phyloP scores from a whole-genome alignment of 306 rosid genomes.

The Castanea sativa region DNA sequence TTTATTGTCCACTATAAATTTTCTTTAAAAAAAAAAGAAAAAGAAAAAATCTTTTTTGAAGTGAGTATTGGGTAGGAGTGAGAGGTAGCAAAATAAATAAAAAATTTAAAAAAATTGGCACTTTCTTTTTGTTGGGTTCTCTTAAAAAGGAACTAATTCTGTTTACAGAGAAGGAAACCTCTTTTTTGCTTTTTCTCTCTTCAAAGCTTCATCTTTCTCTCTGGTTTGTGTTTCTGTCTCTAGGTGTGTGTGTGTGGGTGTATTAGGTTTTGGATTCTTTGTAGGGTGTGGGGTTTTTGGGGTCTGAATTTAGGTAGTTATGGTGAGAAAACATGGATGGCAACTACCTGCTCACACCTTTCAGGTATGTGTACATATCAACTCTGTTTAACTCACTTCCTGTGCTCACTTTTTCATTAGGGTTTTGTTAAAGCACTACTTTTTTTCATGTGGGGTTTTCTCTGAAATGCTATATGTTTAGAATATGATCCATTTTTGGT shows the following conservation, averaged over 20 bases:
- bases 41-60: background rate
- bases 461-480: background rate
- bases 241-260: background rate
- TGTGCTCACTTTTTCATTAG: conserved; percentile 14
- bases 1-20: too few species aligned
- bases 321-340: conserved; percentile 99
- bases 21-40: background rate
- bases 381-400: background rate
- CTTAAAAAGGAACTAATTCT: background rate
- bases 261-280: conserved; percentile 21
- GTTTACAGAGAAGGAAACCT: background rate
- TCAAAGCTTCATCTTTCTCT: background rate
- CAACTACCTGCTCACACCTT: conserved; percentile 97
- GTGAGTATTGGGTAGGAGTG: background rate
- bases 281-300: conserved; percentile 3
- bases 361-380: conserved; percentile 46
- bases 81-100: background rate
- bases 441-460: conserved; percentile 4
- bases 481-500: conserved; percentile 4
- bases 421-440: conserved; percentile 33
- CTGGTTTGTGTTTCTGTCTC: conserved; percentile 12
- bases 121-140: background rate
- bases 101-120: background rate
- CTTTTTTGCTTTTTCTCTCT: background rate
- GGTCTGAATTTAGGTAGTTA: conserved; percentile 33